These are phyloP conservation scores for Cudoniella acicularis DNA, from an alignment of 495 filamentous ascomycete genomes.

Conservation along the genomic window DNA sequence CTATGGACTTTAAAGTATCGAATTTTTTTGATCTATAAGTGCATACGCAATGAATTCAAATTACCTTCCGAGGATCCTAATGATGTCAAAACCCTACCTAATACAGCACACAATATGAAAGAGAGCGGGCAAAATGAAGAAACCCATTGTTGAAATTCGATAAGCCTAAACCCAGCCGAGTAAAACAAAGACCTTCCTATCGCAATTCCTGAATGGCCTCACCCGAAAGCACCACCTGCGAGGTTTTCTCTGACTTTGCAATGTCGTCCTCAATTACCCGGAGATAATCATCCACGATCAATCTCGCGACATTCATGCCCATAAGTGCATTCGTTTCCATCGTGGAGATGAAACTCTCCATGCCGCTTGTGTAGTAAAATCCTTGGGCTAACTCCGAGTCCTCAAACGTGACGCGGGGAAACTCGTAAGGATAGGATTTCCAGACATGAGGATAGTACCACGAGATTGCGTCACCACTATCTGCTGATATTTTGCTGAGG, in stretches of 20 bases:
- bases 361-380: constrained; percentile 88
- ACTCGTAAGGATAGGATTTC: constrained; percentile 79
- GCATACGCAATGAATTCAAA: too few species aligned
- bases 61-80: too few species aligned
- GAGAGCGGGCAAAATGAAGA: too few species aligned
- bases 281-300: constrained; percentile 59
- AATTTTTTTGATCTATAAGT: too few species aligned
- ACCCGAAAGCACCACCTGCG: not conserved
- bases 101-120: too few species aligned
- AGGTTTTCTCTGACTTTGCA: not conserved
- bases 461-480: constrained; percentile 50
- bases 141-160: too few species aligned
- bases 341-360: constrained; percentile 92
- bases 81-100: too few species aligned
- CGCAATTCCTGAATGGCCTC: constrained; percentile 1
- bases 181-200: not conserved
- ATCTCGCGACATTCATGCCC: constrained; percentile 87
- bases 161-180: too few species aligned
- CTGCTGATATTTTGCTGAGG: constrained; percentile 28
- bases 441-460: constrained; percentile 74
- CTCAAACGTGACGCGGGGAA: constrained; percentile 84
- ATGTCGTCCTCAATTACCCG: constrained; percentile 17
- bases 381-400: constrained; percentile 62
- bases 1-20: too few species aligned
- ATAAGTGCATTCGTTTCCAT: constrained; percentile 98